Percentiles rank a stretch among this genome's conserved stretches.
Evolutionary conservation across 2,329 filamentous ascomycete genomes (phyloP).

Genomic region (Canariomyces notabilis): DNA sequence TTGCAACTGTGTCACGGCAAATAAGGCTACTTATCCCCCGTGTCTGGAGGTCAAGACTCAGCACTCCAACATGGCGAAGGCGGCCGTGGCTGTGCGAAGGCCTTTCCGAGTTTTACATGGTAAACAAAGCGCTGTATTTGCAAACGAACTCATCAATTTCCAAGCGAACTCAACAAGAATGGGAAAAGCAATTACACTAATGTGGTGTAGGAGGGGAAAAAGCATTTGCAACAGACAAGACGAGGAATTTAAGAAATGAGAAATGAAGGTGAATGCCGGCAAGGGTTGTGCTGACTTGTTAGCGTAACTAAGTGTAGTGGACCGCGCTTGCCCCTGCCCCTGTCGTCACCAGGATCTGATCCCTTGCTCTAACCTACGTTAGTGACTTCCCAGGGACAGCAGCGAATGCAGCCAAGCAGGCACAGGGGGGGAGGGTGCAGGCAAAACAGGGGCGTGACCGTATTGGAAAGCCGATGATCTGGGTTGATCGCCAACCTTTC

Average conservation of each 20-base stretch:
- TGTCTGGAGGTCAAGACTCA: background rate
- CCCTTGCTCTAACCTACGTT: background rate
- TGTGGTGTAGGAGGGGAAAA: too few species aligned
- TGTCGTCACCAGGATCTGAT: background rate
- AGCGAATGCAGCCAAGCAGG: conserved; percentile 8
- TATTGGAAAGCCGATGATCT: conserved; percentile 23
- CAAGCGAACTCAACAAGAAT: too few species aligned
- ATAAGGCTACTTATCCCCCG: background rate
- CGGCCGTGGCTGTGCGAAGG: background rate
- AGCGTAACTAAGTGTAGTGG: too few species aligned
- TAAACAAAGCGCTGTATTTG: background rate
- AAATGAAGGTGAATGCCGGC: too few species aligned
- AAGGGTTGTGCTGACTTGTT: too few species aligned
- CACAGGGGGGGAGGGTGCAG: background rate
- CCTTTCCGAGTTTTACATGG: conserved; percentile 5
- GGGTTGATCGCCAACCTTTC: conserved; percentile 24
- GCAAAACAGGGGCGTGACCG: conserved; percentile 22
- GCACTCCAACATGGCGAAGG: background rate
- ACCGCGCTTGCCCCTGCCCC: background rate
- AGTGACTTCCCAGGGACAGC: background rate
- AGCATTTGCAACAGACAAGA: too few species aligned
- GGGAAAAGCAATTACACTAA: too few species aligned
- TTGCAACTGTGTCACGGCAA: background rate
- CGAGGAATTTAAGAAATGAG: too few species aligned
- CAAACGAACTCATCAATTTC: too few species aligned